phyloP scores from a whole-genome alignment of 768 basidiomycete species.

The Amanita rubescens region DNA sequence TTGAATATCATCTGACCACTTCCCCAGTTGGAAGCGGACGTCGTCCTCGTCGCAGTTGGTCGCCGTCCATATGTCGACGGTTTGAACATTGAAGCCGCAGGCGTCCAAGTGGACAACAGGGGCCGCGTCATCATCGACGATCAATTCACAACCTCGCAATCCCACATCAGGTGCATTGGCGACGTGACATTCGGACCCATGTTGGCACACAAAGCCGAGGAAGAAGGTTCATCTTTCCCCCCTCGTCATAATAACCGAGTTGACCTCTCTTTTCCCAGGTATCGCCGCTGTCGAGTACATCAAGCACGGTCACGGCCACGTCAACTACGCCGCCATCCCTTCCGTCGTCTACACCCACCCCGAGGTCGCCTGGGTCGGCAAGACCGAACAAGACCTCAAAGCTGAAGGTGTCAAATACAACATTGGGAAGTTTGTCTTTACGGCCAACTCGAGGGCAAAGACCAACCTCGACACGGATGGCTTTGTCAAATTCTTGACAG shows the following conservation, averaged over 20 bases:
- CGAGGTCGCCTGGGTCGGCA: slow-evolving; percentile 93
- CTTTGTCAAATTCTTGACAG: slow-evolving; percentile 89
- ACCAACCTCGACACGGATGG: slow-evolving; percentile 92
- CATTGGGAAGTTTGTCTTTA: slow-evolving; percentile 90
- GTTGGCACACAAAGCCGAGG: slow-evolving; percentile 98
- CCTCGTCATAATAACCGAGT: slow-evolving; percentile 35
- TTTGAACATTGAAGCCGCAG: slow-evolving; percentile 84
- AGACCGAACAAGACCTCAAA: slow-evolving; percentile 95
- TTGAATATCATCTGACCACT: neutral
- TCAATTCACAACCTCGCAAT: slow-evolving; percentile 88
- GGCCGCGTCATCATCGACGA: slow-evolving; percentile 92
- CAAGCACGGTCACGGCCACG: slow-evolving; percentile 89
- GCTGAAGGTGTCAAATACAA: slow-evolving; percentile 84
- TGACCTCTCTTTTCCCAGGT: slow-evolving; percentile 29
- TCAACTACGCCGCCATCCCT: slow-evolving; percentile 93
- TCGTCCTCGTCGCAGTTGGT: slow-evolving; percentile 93
- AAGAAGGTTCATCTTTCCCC: slow-evolving; percentile 53
- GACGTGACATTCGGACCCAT: slow-evolving; percentile 99
- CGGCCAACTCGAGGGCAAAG: slow-evolving; percentile 96
- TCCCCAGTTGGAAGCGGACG: slow-evolving; percentile 77
- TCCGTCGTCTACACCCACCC: slow-evolving; percentile 96
- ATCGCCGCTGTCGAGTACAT: slow-evolving; percentile 96
- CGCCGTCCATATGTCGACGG: slow-evolving; percentile 87
- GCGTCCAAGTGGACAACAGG: slow-evolving; percentile 84
- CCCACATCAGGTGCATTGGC: slow-evolving; percentile 92